A percentile compares a stretch with the other conserved stretches of the same genome.
phyloP scores from a whole-genome alignment of 805 yeast species.

The Isabelozyma pseudorhagii region DNA sequence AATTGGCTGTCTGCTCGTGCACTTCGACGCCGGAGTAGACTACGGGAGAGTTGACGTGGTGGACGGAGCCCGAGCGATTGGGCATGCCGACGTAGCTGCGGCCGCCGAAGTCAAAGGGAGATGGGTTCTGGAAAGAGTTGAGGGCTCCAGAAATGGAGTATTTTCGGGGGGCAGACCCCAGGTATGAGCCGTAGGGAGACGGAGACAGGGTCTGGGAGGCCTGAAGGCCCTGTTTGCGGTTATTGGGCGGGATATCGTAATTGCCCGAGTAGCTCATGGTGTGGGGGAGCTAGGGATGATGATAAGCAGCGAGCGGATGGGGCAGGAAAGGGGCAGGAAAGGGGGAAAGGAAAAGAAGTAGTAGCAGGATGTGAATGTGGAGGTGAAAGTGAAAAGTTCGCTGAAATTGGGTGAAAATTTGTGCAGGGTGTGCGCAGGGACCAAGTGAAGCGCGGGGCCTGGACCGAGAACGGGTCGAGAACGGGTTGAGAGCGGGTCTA shows the following conservation, averaged over 20 bases:
- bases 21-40: slow-evolving; percentile 48
- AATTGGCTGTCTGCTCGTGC: slow-evolving; percentile 55
- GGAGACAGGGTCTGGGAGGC: background rate
- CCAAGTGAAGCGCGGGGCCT: too few species aligned
- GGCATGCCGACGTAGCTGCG: slow-evolving; percentile 36
- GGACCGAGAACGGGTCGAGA: too few species aligned
- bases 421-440: too few species aligned
- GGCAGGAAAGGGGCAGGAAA: too few species aligned
- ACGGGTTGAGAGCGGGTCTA: too few species aligned
- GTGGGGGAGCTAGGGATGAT: too few species aligned
- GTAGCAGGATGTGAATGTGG: too few species aligned
- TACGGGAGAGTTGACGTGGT: slow-evolving; percentile 32
- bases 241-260: background rate
- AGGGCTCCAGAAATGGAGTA: slow-evolving; percentile 14
- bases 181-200: background rate
- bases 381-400: too few species aligned
- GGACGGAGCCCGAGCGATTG: slow-evolving; percentile 22
- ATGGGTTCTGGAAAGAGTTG: slow-evolving; percentile 13
- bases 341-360: too few species aligned
- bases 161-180: slow-evolving; percentile 5
- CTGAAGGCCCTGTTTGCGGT: background rate
- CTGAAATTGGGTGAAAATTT: too few species aligned
- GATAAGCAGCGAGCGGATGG: too few species aligned
- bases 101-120: slow-evolving; percentile 39
- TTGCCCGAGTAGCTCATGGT: background rate